Base-by-base conservation (phyloP, 2,329 filamentous ascomycete species). In the Aureobasidium uvarum region DNA sequence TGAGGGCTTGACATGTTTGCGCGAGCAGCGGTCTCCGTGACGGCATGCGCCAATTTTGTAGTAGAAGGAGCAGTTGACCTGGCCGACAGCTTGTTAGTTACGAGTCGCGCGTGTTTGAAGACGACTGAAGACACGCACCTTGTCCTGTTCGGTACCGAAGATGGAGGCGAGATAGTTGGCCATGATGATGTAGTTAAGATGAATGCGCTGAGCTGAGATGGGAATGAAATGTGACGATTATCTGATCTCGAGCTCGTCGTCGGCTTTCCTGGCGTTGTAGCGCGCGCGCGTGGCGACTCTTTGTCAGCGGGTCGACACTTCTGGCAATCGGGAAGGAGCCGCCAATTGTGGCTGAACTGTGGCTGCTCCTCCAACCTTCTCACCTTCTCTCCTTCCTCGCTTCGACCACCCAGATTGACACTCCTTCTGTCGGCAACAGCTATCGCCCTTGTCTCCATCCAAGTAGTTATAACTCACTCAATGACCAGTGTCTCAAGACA, bases 1-100 rank as follows among this genome's bases (percentile, higher is more conserved):
- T 25, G 92, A 96, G 0, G 95, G 95, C 83, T 99, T 99, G 83
- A 99, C 95, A 80, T 99, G 95, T 80, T 99, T 99, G 73, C 95
- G 89, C 68, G 91, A 96, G 85, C 95, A 99, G 75, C 95, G 91
- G 81, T 99, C 95, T 76, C 95, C 95, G 84, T 99, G 95, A 69
- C 95, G 89, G 84, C 95, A 99, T 64, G 95, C 95, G 77, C 95
- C 95, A 79, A 99, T 99, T 84, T 99, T 99, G 90, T 97, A 93
- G 87, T 99, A 99, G 86, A 99, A 99, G 66, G 90, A 95, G 86
- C 95, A 97, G 86, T 98, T 97, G 83, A 97, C 93, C 60, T 64
- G 60, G 41, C 25, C 1, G 13, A 16, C 11, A 46, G 50, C 23
- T n/a, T 54, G 60, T 54, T 25, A 43, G 60, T 46, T 31, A 14